Evolutionary conservation across 306 rosid species (phyloP), one percentile per base, ranked within the genome.

Genomic region (Acacia melanoxylon): DNA sequence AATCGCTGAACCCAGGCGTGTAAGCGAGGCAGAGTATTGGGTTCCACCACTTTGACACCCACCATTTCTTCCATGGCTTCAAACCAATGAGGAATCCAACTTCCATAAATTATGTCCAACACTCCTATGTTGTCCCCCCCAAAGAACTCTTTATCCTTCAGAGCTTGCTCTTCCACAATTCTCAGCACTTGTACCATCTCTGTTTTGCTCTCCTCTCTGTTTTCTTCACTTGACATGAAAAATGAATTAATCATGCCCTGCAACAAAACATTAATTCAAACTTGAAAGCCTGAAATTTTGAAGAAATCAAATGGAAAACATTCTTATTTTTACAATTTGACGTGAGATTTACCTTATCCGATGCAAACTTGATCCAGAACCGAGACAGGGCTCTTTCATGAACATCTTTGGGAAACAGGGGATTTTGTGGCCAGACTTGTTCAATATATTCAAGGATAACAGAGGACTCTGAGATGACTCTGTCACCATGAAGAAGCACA

Each of bases 361-460:
- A 29, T 46, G 4, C 51, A 58, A 65, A 77, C 4, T 83, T 75
- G 0, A 79, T 75, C 89, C 84, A 82, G 20, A 85, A 74, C 25
- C 81, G 85, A 46, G 74, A 77, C 16, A 68, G 40, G 33, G 88
- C 85, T 81, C 78, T 81, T 24, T 68, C 69, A 73, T 78, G 27
- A 58, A 75, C 69, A 73, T 81, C 75, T 25, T 51, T 29, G 13
- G 83, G 88, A 22, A 85, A 79, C 63, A 85, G 20, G 27, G 77
- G 81, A 78, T 81, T 85, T 0, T 59, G 24, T 0, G 81, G 81
- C 83, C 81, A 82, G 31, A 27, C 62, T 67, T 85, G 74, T 42
- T 85, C 85, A 6, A 85, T 85, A 61, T 52, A 85, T 77, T 85
- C 80, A 72, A 85, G 76, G 48, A 81, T 76, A 56, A 63, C 58